phyloP scores from a whole-genome alignment of 2,329 filamentous ascomycete species.

The Alternaria sp. region DNA sequence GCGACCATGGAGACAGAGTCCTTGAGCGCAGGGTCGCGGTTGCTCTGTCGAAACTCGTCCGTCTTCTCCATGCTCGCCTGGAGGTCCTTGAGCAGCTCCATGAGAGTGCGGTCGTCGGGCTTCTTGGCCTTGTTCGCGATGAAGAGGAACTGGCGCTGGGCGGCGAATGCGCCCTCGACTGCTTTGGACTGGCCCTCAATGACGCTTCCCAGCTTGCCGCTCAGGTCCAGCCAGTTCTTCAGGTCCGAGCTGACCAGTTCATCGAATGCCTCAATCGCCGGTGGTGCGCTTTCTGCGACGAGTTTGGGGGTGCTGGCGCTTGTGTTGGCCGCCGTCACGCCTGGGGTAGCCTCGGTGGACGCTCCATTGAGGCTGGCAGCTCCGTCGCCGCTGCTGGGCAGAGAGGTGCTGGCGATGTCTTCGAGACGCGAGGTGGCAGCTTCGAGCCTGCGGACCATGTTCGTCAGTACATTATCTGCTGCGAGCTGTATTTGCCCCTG shows the following conservation, averaged over 20 bases:
- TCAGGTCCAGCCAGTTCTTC: constrained; percentile 77
- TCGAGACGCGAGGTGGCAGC: constrained; percentile 95
- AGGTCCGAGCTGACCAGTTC: constrained; percentile 75
- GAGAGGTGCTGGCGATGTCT: constrained; percentile 83
- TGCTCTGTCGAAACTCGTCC: constrained; percentile 79
- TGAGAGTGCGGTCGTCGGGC: constrained; percentile 74
- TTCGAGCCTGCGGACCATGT: constrained; percentile 74
- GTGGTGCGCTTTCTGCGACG: constrained; percentile 52
- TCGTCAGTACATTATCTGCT: constrained; percentile 56
- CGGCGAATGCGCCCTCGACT: constrained; percentile 73
- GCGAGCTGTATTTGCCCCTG: constrained; percentile 25
- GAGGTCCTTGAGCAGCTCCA: constrained; percentile 83
- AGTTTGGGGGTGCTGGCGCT: constrained; percentile 43
- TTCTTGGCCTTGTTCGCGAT: constrained; percentile 92
- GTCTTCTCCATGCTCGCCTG: constrained; percentile 82
- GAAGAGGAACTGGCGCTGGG: constrained; percentile 85
- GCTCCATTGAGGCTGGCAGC: constrained; percentile 36
- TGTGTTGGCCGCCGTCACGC: constrained; percentile 44
- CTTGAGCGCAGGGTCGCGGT: constrained; percentile 75
- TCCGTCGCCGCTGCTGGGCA: constrained; percentile 44
- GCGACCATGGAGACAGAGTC: constrained; percentile 86
- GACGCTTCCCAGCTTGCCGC: constrained; percentile 76
- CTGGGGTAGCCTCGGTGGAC: constrained; percentile 33
- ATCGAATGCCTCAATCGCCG: constrained; percentile 89
- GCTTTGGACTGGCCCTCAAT: constrained; percentile 76